These are phyloP conservation scores for Picocystis salinarum DNA, from an alignment of 139 green algal species.

Conservation along the genomic window DNA sequence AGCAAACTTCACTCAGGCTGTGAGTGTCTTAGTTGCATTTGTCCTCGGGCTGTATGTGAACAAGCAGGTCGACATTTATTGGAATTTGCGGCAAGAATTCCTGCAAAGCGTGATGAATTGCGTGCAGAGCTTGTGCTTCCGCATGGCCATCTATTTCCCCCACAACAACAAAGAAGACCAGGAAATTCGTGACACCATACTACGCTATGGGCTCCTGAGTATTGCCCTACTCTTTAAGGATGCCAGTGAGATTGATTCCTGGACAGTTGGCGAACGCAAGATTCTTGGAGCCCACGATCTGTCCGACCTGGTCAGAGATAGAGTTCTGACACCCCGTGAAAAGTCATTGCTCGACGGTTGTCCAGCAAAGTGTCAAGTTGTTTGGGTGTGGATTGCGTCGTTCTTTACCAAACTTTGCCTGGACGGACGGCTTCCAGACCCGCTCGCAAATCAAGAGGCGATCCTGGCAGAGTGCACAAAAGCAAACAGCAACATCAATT, in stretches of 20 bases:
- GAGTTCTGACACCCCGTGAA: slow-evolving; percentile 1
- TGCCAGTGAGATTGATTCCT: slow-evolving; percentile 1
- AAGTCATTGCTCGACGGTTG: neutral
- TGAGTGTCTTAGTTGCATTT: too few species aligned
- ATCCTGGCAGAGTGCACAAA: neutral
- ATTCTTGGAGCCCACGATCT: neutral
- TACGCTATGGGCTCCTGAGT: neutral
- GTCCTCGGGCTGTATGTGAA: too few species aligned
- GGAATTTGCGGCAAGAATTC: too few species aligned
- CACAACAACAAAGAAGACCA: neutral
- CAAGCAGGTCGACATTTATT: too few species aligned
- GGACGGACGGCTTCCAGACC: slow-evolving; percentile 1
- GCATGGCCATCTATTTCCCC: slow-evolving; percentile 3
- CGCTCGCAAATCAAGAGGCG: neutral
- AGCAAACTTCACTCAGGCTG: too few species aligned
- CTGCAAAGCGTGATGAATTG: too few species aligned
- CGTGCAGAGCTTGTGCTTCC: slow-evolving; percentile 1
- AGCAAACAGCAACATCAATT: neutral
- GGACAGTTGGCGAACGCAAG: neutral
- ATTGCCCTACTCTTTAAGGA: slow-evolving; percentile 4
- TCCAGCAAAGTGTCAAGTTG: slow-evolving; percentile 1
- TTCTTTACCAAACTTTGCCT: slow-evolving; percentile 4
- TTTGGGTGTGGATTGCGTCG: slow-evolving; percentile 1
- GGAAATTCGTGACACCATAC: neutral
- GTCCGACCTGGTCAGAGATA: neutral